phyloP scores from a whole-genome alignment of 1,284 basidiomycete genomes.

The Puccinia coronata region DNA sequence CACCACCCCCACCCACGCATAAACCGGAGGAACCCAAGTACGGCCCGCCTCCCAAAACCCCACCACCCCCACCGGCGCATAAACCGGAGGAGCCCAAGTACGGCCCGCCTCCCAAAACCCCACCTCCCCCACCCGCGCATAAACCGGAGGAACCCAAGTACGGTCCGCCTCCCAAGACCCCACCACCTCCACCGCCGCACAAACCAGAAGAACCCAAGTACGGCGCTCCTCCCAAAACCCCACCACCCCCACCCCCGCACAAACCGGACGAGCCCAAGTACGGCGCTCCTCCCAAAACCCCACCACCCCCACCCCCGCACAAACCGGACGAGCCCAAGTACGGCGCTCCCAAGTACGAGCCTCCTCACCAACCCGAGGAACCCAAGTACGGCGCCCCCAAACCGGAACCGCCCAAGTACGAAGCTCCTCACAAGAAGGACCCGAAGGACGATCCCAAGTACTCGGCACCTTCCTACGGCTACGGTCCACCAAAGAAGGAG shows the following conservation, averaged over 20 bases:
- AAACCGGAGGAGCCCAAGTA: too few relatives aligned
- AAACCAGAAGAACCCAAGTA: background rate
- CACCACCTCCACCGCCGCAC: too few relatives aligned
- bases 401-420: background rate
- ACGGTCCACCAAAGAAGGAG: background rate
- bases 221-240: background rate
- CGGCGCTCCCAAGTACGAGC: background rate
- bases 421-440: background rate
- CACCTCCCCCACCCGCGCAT: too few relatives aligned
- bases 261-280: background rate
- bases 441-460: background rate
- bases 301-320: background rate
- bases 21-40: background rate
- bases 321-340: background rate
- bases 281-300: background rate
- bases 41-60: too few relatives aligned
- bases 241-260: background rate
- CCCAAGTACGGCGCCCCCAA: background rate
- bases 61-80: too few relatives aligned
- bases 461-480: background rate
- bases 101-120: background rate
- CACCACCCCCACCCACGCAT: background rate
- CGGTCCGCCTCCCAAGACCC: background rate
- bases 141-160: background rate
- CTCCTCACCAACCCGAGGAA: too few relatives aligned